A percentile compares a stretch with the other conserved stretches of the same genome.
Conservation (phyloP, 495 filamentous ascomycete species). For the Neurospora terricola region DNA sequence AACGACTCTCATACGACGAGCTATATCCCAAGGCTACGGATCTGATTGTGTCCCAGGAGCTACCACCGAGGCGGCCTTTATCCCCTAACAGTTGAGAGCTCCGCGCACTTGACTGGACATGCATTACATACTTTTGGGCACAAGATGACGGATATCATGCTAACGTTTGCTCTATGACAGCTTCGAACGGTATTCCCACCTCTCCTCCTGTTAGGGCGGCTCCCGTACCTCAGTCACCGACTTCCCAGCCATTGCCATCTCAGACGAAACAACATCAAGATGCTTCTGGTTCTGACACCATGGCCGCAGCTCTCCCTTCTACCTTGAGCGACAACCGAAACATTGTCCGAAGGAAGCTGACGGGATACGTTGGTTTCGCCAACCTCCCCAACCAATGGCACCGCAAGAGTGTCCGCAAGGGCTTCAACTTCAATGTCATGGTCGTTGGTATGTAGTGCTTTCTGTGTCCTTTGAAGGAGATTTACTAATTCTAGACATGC, state of each 20-base stretch:
- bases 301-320: conserved; percentile 58
- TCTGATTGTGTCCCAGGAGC: conserved; percentile 1
- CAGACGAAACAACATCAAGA: conserved; percentile 37
- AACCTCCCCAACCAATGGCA: conserved; percentile 99
- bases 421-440: conserved; percentile 99
- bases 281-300: conserved; percentile 73
- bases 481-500: conserved; percentile 6
- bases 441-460: conserved; percentile 70
- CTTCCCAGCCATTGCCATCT: conserved; percentile 44
- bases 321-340: conserved; percentile 78
- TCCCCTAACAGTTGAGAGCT: conserved; percentile 25
- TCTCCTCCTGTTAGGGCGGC: conserved; percentile 20
- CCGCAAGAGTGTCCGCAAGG: conserved; percentile 98
- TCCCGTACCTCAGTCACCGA: conserved; percentile 26
- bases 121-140: background rate
- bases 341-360: conserved; percentile 95
- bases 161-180: conserved; percentile 26
- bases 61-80: conserved; percentile 1
- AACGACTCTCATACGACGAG: conserved; percentile 37
- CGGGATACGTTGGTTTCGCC: conserved; percentile 96
- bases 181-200: conserved; percentile 38
- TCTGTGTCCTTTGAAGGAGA: background rate
- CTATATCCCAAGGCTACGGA: conserved; percentile 27
- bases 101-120: conserved; percentile 10
- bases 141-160: conserved; percentile 5